Base-by-base conservation (phyloP, 768 basidiomycete species). In the Chiua virens region DNA sequence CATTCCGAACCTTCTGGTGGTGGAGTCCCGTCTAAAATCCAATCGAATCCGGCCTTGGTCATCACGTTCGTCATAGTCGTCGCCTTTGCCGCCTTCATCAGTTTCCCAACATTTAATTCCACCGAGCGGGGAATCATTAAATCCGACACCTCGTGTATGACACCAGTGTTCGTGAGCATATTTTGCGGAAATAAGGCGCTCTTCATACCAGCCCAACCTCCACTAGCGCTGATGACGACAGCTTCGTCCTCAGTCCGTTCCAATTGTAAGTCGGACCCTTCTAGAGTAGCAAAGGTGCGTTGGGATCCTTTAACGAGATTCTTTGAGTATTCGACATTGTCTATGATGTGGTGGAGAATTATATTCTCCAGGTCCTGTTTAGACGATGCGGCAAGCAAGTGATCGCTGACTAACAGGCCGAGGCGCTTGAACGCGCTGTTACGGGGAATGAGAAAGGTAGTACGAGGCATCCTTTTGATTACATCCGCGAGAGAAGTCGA, bases 371-470 rank as follows among this genome's bases (percentile, higher is more conserved):
- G 72, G 64, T 98, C 94, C 49, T 79, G 68, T 63, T 87, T 91
- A 6, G 89, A 85, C 27, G 87, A 79, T 3, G 90, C 73, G 0
- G 88, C 75, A 14, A 98, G 81, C 11, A 99, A 81, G 67, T 98
- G 92, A 15, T 79, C 80, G 71, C 90, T 93, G 55, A 92, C 87
- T 39, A 99, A 80, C 47, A 77, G 61, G 6, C 97, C 97, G 7
- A 98, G 79, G 8, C 85, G 80, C 54, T 84, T 81, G 74, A 97
- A 99, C 0, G 93, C 97, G n/a, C 72, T 66, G 63, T 99, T 99
- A 40, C 80, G 84, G 9, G 97, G 97, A 30, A 97, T 84, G 36
- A 99, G 79, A 51, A 93, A 79, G 3, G 94, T 87, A 1, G 87
- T 86, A 8, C 81, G 81, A 5, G 89, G 86, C 21, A 79, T 79